phyloP scores from a whole-genome alignment of 257 asterid genomes.

The Ophiorrhiza pumila region DNA sequence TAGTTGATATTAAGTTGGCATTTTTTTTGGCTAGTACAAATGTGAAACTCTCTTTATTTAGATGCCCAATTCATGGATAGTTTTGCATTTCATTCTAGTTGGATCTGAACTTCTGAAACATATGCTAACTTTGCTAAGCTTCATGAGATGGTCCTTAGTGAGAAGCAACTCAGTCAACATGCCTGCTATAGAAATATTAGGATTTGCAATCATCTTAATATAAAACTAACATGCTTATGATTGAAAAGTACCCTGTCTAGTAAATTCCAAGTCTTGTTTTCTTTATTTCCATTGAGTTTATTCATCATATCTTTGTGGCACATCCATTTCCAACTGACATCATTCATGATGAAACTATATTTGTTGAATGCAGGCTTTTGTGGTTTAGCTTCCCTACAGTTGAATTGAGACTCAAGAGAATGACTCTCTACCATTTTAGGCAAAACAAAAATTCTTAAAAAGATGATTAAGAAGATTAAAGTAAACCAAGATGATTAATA shows the following conservation, averaged over 20 bases:
- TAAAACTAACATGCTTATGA: neutral
- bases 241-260: neutral
- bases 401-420: neutral
- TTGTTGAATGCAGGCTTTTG: constrained; percentile 7
- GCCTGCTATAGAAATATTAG: constrained; percentile 7
- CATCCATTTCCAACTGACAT: neutral
- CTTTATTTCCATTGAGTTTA: neutral
- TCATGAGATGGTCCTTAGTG: too few species aligned
- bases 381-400: neutral
- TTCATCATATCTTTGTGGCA: neutral
- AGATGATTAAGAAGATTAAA: neutral
- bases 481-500: neutral
- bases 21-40: neutral
- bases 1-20: neutral
- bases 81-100: too few species aligned
- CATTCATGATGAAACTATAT: neutral
- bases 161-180: constrained; percentile 19
- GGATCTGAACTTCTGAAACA: neutral
- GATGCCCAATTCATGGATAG: neutral
- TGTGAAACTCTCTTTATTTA: neutral
- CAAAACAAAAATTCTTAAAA: neutral
- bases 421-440: neutral
- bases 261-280: neutral
- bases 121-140: neutral
- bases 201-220: neutral